These are phyloP conservation scores for Leavenworthia alabamica DNA, from an alignment of 345 rosid genomes.

Conservation along the genomic window DNA sequence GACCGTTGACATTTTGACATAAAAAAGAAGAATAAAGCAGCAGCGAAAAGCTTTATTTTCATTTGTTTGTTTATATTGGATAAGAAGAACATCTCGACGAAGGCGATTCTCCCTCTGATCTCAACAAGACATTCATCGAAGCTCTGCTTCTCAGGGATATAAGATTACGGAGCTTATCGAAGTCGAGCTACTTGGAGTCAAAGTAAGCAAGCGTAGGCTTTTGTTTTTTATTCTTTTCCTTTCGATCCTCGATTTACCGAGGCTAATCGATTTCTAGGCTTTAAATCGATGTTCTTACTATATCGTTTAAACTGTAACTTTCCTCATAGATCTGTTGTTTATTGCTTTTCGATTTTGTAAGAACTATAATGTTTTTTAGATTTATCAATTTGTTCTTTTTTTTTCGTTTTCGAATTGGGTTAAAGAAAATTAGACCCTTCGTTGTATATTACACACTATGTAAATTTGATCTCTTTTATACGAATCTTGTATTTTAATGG, in stretches of 20 bases:
- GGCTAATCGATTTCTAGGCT: constrained; percentile 4
- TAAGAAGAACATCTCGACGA: constrained; percentile 14
- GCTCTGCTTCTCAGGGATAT: background rate
- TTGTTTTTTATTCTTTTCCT: background rate
- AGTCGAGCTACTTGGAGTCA: constrained; percentile 2
- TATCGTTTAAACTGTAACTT: constrained; percentile 18
- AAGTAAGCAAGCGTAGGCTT: constrained; percentile 33
- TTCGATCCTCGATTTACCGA: constrained; percentile 23
- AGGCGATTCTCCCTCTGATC: constrained; percentile 30
- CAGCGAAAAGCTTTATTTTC: background rate
- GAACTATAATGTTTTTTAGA: constrained; percentile 13
- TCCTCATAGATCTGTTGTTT: constrained; percentile 26
- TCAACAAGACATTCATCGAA: background rate
- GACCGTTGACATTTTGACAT: no score
- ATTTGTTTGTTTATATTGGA: constrained; percentile 12
- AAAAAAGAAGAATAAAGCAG: no score
- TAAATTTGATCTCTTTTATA: constrained; percentile 8
- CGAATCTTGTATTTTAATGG: constrained; percentile 8
- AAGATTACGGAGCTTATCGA: background rate
- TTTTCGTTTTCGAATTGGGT: background rate
- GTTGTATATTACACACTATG: constrained; percentile 11
- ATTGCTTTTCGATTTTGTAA: constrained; percentile 22
- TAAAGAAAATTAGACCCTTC: constrained; percentile 4
- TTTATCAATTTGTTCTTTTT: background rate
- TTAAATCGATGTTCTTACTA: background rate